Evolutionary conservation across 108 stramenopile genomes (phyloP).

Genomic region (Fragilariopsis cylindrus): DNA sequence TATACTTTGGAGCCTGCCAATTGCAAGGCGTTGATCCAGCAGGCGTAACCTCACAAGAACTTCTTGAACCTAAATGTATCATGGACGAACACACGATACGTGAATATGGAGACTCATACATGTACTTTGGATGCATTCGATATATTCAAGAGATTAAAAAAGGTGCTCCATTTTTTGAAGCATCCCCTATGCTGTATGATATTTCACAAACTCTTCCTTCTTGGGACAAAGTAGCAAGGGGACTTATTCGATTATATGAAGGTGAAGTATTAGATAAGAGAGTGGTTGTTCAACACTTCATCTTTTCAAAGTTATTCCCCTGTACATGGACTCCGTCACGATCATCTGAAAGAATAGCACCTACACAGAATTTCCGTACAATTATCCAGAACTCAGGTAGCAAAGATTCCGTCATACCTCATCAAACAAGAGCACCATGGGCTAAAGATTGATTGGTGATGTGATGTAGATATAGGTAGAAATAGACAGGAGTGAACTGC

Average conservation of each 20-base stretch:
- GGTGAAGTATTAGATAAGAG: slow-evolving; percentile 93
- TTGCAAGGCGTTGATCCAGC: neutral
- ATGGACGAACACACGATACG: slow-evolving; percentile 22
- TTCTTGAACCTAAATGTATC: slow-evolving; percentile 24
- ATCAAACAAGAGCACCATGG: slow-evolving; percentile 31
- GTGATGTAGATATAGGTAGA: too few species aligned
- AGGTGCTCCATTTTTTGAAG: slow-evolving; percentile 90
- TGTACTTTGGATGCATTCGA: slow-evolving; percentile 86
- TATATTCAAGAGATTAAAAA: slow-evolving; percentile 87
- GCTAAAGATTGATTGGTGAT: neutral
- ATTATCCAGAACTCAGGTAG: neutral
- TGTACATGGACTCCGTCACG: slow-evolving; percentile 70
- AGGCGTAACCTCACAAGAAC: slow-evolving; percentile 16
- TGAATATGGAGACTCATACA: slow-evolving; percentile 33
- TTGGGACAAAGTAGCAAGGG: slow-evolving; percentile 83
- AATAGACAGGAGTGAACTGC: too few species aligned
- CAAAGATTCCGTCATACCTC: slow-evolving; percentile 2
- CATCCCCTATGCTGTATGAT: slow-evolving; percentile 93
- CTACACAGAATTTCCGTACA: slow-evolving; percentile 56
- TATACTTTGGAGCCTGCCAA: slow-evolving; percentile 94
- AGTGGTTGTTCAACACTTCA: slow-evolving; percentile 95
- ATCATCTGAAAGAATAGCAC: slow-evolving; percentile 43
- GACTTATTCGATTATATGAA: slow-evolving; percentile 78
- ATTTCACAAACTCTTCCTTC: slow-evolving; percentile 70
- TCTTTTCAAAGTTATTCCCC: slow-evolving; percentile 86